Percentiles rank a stretch among this genome's conserved stretches.
Evolutionary conservation across 2,329 filamentous ascomycete genomes (phyloP).

Genomic region (Curvularia lunata): DNA sequence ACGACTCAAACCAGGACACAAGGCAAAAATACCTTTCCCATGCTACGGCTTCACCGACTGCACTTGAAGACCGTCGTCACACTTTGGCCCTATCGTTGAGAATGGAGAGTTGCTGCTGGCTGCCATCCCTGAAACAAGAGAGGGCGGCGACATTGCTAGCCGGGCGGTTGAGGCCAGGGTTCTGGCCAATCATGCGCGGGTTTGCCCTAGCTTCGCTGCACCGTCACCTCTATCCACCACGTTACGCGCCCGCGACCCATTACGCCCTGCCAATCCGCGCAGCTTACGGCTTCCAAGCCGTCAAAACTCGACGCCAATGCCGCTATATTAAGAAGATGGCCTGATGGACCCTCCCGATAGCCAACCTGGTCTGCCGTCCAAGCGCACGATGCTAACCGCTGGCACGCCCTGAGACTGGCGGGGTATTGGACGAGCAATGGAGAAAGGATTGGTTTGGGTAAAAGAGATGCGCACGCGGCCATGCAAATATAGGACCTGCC

Average conservation of each 20-base stretch:
- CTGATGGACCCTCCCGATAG: conserved; percentile 26
- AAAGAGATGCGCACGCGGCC: conserved; percentile 24
- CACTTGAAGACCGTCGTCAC: conserved; percentile 18
- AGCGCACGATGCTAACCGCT: conserved; percentile 43
- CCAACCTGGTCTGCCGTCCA: conserved; percentile 33
- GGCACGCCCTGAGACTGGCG: conserved; percentile 26
- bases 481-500: conserved; percentile 46
- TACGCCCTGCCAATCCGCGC: conserved; percentile 40
- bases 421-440: conserved; percentile 32
- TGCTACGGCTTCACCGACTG: conserved; percentile 18
- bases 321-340: conserved; percentile 40
- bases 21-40: neutral
- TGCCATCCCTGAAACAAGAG: conserved; percentile 32
- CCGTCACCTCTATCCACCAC: conserved; percentile 39
- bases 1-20: neutral
- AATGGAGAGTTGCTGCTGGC: conserved; percentile 18
- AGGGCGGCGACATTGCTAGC: conserved; percentile 33
- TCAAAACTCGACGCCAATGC: conserved; percentile 33
- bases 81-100: conserved; percentile 18
- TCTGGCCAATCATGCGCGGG: conserved; percentile 33
- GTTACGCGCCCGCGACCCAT: conserved; percentile 41
- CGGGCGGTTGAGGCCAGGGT: conserved; percentile 34
- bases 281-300: conserved; percentile 33
- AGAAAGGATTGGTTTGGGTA: conserved; percentile 30
- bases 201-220: conserved; percentile 34